These are phyloP conservation scores for Sporobolus alterniflorus DNA, from an alignment of 202 grass and related monocot genomes.

Conservation along the genomic window DNA sequence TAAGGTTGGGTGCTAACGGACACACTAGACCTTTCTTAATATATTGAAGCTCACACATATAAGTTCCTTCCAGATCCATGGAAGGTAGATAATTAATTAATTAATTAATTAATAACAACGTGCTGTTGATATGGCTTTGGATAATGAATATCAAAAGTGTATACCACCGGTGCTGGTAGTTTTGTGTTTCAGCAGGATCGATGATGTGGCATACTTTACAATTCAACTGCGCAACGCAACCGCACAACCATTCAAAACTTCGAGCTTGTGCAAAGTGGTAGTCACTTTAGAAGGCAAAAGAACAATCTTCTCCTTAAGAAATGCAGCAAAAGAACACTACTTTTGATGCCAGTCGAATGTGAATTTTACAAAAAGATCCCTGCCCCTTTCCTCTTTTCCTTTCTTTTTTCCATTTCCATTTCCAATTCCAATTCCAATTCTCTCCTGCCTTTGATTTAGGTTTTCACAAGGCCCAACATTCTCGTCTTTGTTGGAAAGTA, in stretches of 20 bases:
- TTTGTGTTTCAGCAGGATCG: slow-evolving; percentile 8
- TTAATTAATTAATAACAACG: not conserved
- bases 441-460: slow-evolving; percentile 39
- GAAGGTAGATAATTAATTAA: slow-evolving; percentile 5
- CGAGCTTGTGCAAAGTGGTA: slow-evolving; percentile 49
- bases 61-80: not conserved
- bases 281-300: slow-evolving; percentile 58
- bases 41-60: slow-evolving; percentile 3
- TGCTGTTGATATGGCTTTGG: not conserved
- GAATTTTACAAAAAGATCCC: slow-evolving; percentile 47
- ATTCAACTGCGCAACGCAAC: slow-evolving; percentile 3
- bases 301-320: slow-evolving; percentile 42
- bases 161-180: not conserved
- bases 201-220: slow-evolving; percentile 10
- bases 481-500: slow-evolving; percentile 52
- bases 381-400: slow-evolving; percentile 1
- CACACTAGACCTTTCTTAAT: slow-evolving; percentile 25
- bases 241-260: slow-evolving; percentile 54
- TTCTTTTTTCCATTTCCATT: too few relatives aligned
- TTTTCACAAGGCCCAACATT: slow-evolving; percentile 47
- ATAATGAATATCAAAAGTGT: not conserved
- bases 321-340: slow-evolving; percentile 34
- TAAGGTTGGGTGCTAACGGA: slow-evolving; percentile 25
- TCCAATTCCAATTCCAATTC: slow-evolving; percentile 34
- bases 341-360: slow-evolving; percentile 53